phyloP scores from a whole-genome alignment of 1,284 basidiomycete genomes.

The Boletellus deceptivus region DNA sequence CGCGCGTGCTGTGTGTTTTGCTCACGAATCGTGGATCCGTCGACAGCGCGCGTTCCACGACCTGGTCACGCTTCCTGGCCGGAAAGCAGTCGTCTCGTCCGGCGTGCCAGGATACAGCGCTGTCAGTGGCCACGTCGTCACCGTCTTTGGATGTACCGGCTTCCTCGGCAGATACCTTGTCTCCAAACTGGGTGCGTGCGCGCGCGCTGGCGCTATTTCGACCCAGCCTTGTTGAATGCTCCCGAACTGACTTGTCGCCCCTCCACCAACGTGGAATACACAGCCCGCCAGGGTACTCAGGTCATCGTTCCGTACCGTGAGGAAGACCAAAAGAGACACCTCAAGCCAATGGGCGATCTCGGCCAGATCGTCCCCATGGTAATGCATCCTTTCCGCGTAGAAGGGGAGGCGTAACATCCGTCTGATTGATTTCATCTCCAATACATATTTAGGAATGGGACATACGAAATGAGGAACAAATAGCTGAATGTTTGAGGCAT shows the following conservation, averaged over 20 bases:
- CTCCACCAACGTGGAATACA: neutral
- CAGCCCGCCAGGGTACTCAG: conserved; percentile 90
- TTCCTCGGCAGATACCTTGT: conserved; percentile 96
- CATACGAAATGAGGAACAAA: conserved; percentile 54
- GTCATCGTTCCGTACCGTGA: conserved; percentile 96
- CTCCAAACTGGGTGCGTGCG: conserved; percentile 76
- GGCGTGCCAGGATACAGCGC: conserved; percentile 87
- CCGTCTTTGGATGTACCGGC: conserved; percentile 96
- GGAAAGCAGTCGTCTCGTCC: conserved; percentile 67
- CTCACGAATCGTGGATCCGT: neutral
- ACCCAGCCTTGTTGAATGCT: neutral
- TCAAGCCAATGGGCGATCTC: conserved; percentile 94
- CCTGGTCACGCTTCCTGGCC: conserved; percentile 56
- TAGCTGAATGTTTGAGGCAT: conserved; percentile 91
- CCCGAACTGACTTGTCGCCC: conserved; percentile 27
- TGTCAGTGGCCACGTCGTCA: conserved; percentile 86
- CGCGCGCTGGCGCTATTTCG: conserved; percentile 1
- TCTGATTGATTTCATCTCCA: conserved; percentile 28
- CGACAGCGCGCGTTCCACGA: conserved; percentile 70
- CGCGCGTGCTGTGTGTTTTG: no score
- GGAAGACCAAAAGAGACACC: conserved; percentile 89
- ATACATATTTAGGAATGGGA: conserved; percentile 70
- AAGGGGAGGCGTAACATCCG: conserved; percentile 11
- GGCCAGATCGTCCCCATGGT: conserved; percentile 97
- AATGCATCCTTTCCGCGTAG: conserved; percentile 8